Conservation (phyloP, 139 green algal genomes). For the Nannochloris sp. region DNA sequence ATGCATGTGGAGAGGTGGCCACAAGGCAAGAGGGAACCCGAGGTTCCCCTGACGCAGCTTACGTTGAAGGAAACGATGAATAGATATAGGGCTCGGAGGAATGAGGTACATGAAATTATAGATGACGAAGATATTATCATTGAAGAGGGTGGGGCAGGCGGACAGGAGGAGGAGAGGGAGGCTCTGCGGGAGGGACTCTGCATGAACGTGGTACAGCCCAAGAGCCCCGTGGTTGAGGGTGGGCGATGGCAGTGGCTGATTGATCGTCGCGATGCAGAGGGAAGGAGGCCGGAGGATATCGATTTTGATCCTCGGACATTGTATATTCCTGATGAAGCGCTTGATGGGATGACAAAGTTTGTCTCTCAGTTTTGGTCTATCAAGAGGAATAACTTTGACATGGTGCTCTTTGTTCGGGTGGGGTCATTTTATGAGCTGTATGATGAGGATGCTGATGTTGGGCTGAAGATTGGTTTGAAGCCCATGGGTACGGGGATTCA, state of each 20-base stretch:
- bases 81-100: too few species aligned
- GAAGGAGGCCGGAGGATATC: conserved; percentile 24
- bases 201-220: not conserved
- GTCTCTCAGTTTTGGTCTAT: conserved; percentile 36
- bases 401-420: conserved; percentile 54
- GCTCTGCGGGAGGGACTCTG: not conserved
- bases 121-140: too few species aligned
- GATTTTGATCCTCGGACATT: conserved; percentile 51
- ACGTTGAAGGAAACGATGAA: too few species aligned
- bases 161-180: too few species aligned
- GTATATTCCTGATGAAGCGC: conserved; percentile 27
- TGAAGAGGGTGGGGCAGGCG: too few species aligned
- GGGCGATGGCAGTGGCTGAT: conserved; percentile 39
- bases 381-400: conserved; percentile 44
- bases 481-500: conserved; percentile 22
- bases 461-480: conserved; percentile 44
- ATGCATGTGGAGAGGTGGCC: too few species aligned
- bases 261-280: conserved; percentile 29
- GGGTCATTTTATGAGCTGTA: conserved; percentile 41
- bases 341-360: conserved; percentile 32
- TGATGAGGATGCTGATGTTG: conserved; percentile 53
- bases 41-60: too few species aligned
- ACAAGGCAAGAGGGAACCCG: too few species aligned
- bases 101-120: too few species aligned
- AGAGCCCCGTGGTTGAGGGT: not conserved